Evolutionary conservation across 192 early-diverging fungal species (phyloP).

Genomic region (Umbelopsis isabellina): DNA sequence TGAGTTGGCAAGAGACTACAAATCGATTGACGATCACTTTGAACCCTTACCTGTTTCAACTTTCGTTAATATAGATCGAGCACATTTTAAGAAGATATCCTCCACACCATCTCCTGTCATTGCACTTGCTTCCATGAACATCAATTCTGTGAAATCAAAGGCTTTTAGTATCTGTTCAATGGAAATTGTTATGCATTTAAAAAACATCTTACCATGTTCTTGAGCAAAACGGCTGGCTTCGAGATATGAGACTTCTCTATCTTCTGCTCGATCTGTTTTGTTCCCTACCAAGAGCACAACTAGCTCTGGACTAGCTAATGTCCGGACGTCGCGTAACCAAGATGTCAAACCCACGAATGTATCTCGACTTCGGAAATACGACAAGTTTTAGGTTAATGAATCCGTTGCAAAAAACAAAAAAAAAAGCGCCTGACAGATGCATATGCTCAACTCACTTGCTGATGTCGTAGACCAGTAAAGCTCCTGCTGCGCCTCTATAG

Average conservation of each 20-base stretch:
- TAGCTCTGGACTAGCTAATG: constrained; percentile 67
- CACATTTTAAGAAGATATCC: constrained; percentile 58
- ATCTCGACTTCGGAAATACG: constrained; percentile 40
- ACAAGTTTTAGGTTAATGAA: not conserved
- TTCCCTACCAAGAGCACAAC: constrained; percentile 76
- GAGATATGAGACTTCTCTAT: constrained; percentile 53
- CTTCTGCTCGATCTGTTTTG: constrained; percentile 60
- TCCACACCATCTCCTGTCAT: constrained; percentile 62
- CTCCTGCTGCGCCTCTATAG: constrained; percentile 81
- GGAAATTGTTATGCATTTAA: not conserved
- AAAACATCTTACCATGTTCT: constrained; percentile 39
- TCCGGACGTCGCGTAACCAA: constrained; percentile 70
- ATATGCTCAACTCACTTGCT: constrained; percentile 52
- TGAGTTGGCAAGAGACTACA: not conserved
- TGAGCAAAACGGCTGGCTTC: constrained; percentile 60
- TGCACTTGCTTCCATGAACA: constrained; percentile 63
- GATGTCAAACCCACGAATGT: constrained; percentile 65
- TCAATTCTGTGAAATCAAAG: constrained; percentile 47
- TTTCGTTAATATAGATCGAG: constrained; percentile 54
- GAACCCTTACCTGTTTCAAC: constrained; percentile 49
- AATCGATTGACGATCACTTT: not conserved
- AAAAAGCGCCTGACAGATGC: too few species aligned
- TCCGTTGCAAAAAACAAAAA: too few species aligned
- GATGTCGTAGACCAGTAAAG: constrained; percentile 80
- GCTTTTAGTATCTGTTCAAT: constrained; percentile 8